Percentiles rank a stretch among this genome's conserved stretches.
Conservation (phyloP, 192 early-diverging fungal species). For the Linnemannia zychae region DNA sequence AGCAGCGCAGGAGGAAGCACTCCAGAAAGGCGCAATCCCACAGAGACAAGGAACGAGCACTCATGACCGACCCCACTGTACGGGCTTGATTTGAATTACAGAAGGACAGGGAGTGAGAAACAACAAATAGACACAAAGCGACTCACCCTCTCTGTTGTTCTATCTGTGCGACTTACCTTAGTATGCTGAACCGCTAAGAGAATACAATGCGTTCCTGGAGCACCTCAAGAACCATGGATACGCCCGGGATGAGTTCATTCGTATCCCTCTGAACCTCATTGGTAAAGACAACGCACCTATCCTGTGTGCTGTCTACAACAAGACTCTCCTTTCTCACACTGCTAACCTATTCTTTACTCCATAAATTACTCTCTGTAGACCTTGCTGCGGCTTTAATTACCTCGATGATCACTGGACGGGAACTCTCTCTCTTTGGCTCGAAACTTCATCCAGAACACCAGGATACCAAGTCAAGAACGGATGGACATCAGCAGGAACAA, state of each 20-base stretch:
- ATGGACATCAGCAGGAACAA: conserved; percentile 4
- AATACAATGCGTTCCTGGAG: conserved; percentile 53
- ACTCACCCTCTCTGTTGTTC: not conserved
- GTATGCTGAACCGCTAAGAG: conserved; percentile 54
- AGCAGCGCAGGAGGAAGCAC: conserved; percentile 50
- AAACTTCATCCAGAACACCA: conserved; percentile 4
- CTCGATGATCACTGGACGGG: conserved; percentile 58
- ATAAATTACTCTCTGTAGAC: conserved; percentile 36
- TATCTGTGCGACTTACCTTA: not conserved
- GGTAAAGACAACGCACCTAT: conserved; percentile 39
- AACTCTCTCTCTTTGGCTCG: conserved; percentile 42
- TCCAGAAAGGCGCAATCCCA: conserved; percentile 46
- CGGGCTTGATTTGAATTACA: no score
- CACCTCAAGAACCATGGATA: conserved; percentile 54
- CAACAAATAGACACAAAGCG: not conserved
- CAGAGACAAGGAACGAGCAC: conserved; percentile 35
- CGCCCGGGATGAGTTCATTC: conserved; percentile 55
- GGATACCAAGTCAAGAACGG: not conserved
- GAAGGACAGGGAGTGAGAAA: no score
- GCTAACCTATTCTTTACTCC: not conserved
- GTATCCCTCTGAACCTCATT: conserved; percentile 64
- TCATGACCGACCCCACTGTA: conserved; percentile 48
- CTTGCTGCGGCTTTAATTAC: conserved; percentile 62
- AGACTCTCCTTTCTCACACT: no score
- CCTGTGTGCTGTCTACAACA: no score